phyloP scores from a whole-genome alignment of 495 filamentous ascomycete species.

The Cudoniella acicularis region DNA sequence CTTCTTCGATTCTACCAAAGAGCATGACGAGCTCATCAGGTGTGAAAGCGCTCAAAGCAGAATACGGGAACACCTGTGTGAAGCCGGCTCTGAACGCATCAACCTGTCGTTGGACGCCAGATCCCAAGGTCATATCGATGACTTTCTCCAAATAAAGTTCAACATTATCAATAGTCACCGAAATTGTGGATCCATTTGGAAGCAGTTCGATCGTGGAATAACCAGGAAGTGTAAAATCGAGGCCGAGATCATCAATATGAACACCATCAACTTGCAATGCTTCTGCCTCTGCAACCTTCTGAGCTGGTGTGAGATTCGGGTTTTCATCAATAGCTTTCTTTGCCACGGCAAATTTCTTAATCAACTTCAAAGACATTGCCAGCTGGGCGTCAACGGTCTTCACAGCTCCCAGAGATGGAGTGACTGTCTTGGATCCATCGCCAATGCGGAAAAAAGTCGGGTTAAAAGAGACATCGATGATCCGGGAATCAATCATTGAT shows the following conservation, averaged over 20 bases:
- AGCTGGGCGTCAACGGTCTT: constrained; percentile 85
- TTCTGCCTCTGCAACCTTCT: constrained; percentile 66
- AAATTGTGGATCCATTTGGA: constrained; percentile 63
- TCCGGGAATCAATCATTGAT: constrained; percentile 96
- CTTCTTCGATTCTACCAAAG: constrained; percentile 91
- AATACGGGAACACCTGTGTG: constrained; percentile 94
- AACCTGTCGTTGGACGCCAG: constrained; percentile 81
- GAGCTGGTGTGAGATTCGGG: constrained; percentile 52
- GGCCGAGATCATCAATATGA: constrained; percentile 76
- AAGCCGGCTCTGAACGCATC: constrained; percentile 91
- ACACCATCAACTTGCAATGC: constrained; percentile 69
- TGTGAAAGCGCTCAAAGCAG: constrained; percentile 89
- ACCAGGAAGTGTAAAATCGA: constrained; percentile 94
- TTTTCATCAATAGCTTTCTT: constrained; percentile 80
- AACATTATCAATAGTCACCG: constrained; percentile 87
- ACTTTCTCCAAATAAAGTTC: constrained; percentile 83
- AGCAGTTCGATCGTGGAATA: constrained; percentile 87
- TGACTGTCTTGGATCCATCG: constrained; percentile 65
- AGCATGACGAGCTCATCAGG: constrained; percentile 95
- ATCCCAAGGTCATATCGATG: constrained; percentile 84
- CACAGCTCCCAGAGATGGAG: constrained; percentile 87
- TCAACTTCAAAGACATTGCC: constrained; percentile 77
- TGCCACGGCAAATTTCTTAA: constrained; percentile 80
- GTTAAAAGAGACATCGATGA: constrained; percentile 97
- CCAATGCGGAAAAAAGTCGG: constrained; percentile 96